Evolutionary conservation across 2,329 filamentous ascomycete genomes (phyloP).

Genomic region (Botrytis aclada): DNA sequence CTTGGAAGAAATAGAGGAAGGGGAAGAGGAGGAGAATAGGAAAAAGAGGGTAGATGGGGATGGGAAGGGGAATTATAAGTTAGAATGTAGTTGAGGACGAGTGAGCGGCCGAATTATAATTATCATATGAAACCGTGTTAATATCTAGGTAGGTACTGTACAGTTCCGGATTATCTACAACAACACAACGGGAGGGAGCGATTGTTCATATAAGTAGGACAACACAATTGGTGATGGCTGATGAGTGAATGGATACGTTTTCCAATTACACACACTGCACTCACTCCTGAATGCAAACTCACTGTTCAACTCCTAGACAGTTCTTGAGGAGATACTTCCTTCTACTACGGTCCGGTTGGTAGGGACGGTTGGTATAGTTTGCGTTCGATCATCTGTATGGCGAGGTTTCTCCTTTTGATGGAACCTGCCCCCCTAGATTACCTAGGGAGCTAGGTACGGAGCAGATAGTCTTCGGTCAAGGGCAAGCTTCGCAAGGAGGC

Average conservation of each 20-base stretch:
- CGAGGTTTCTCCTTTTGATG: not conserved
- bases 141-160: not conserved
- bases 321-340: not conserved
- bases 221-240: not conserved
- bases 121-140: constrained; percentile 20
- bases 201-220: not conserved
- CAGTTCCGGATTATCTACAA: not conserved
- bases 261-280: not conserved
- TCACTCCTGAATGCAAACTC: not conserved
- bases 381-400: not conserved
- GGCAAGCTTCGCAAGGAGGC: not conserved
- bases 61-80: not conserved
- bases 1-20: not conserved
- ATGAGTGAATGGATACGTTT: not conserved
- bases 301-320: not conserved
- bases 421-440: not conserved
- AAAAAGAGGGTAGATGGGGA: not conserved
- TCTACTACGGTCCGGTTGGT: not conserved
- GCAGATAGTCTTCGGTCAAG: not conserved
- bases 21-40: not conserved
- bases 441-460: not conserved
- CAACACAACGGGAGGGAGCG: not conserved
- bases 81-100: not conserved
- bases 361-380: not conserved
- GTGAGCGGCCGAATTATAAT: not conserved